phyloP scores from a whole-genome alignment of 805 yeast genomes.

The Brettanomyces custersianus region DNA sequence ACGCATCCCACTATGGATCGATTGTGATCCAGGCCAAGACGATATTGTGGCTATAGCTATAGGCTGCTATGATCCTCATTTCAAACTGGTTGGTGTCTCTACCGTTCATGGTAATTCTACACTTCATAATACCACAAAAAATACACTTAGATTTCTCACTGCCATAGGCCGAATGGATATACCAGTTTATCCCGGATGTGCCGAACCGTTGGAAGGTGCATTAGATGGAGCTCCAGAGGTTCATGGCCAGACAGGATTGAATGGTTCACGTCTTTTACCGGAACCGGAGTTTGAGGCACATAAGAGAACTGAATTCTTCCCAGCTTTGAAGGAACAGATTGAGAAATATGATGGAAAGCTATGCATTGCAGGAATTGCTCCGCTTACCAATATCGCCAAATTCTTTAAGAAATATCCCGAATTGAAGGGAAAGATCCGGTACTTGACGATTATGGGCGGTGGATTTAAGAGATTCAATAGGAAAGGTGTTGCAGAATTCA shows the following conservation, averaged over 20 bases:
- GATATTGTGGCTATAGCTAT: conserved; percentile 71
- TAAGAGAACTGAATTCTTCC: conserved; percentile 12
- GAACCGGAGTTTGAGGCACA: conserved; percentile 7
- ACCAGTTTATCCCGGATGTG: conserved; percentile 62
- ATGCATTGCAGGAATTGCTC: conserved; percentile 65
- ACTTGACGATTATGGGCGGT: conserved; percentile 74
- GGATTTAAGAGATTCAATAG: conserved; percentile 27
- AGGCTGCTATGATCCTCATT: conserved; percentile 50
- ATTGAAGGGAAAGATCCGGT: conserved; percentile 36
- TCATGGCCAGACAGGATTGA: conserved; percentile 71
- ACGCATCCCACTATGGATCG: conserved; percentile 69
- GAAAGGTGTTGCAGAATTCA: conserved; percentile 55
- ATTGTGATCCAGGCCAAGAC: conserved; percentile 91
- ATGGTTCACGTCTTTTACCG: conserved; percentile 61
- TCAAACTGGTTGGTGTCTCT: conserved; percentile 58
- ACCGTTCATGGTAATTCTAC: conserved; percentile 71
- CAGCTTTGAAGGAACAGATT: conserved; percentile 14
- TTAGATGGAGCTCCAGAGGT: conserved; percentile 50
- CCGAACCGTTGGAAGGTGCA: conserved; percentile 42
- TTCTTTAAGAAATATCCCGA: conserved; percentile 50
- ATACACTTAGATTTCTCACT: conserved; percentile 59
- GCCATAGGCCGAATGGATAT: conserved; percentile 43
- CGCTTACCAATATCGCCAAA: conserved; percentile 62
- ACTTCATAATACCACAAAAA: conserved; percentile 54
- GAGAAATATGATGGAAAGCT: conserved; percentile 36